Evolutionary conservation across 2,329 filamentous ascomycete genomes (phyloP), one percentile per base, ranked within the genome.

Genomic region (Ascosphaera acerosa): DNA sequence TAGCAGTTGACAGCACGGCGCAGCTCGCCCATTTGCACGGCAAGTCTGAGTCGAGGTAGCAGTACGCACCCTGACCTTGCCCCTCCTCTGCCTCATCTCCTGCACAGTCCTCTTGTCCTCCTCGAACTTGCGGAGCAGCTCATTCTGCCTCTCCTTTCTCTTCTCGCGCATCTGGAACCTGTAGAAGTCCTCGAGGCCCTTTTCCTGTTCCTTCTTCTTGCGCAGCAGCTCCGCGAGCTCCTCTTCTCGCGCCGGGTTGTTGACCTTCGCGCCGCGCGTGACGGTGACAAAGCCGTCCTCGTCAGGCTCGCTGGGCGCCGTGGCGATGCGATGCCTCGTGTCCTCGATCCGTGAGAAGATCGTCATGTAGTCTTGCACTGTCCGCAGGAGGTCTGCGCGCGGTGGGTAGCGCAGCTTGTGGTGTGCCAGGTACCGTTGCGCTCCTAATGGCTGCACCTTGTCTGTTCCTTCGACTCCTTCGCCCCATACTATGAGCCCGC

Each of bases 251-350:
- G 76, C 81, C 1, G 77, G 70, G n/a, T 73, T 75, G 4, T 62
- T 62, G 35, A 73, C 60, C 36, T 63, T 62, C 23, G 76, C 76
- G 16, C 81, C 81, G 33, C 76, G 65, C 2, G 72, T 76, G 15
- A 97, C 87, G 3, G 82, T 94, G 30, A 94, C 65, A 48, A 97
- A 97, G 2, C 87, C 87, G 50, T 97, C 87, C 45, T 80, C 82
- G 49, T 97, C 87, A 0, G 84, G 80, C 43, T 80, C 71, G 41
- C 75, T 73, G 36, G 77, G 69, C 33, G 64, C 46, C 54, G 74
- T 46, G 58, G 62, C 54, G 57, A 70, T 39, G 45, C 62, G 41
- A 59, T 71, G 51, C 59, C 72, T 53, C 50, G 68, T 59, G 64
- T 76, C 54, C 59, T 77, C 55, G 46, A 65, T 55, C 61, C 75